Evolutionary conservation across 2,329 filamentous ascomycete species (phyloP).

Genomic region (Parastagonospora avenae): DNA sequence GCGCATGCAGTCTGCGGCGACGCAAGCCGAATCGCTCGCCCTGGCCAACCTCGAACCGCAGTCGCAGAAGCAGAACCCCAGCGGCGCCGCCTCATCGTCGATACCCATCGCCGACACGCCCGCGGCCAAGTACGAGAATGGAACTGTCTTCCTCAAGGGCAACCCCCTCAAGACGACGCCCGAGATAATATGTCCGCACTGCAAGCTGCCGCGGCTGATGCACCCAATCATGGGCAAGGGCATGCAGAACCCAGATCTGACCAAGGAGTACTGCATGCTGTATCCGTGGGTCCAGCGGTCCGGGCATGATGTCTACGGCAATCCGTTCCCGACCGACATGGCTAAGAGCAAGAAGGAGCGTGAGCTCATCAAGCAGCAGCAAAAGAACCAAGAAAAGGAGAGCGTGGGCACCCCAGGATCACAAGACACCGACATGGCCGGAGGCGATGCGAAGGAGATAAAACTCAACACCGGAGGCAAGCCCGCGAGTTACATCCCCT

Average conservation of each 20-base stretch:
- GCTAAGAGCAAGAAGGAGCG: slow-evolving; percentile 78
- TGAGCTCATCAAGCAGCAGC: slow-evolving; percentile 55
- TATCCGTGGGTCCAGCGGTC: slow-evolving; percentile 77
- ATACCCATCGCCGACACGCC: slow-evolving; percentile 63
- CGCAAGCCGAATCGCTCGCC: slow-evolving; percentile 47
- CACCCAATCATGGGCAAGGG: slow-evolving; percentile 74
- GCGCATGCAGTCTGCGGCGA: slow-evolving; percentile 66
- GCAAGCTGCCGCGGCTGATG: slow-evolving; percentile 74
- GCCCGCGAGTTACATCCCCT: slow-evolving; percentile 54
- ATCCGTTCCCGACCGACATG: slow-evolving; percentile 76
- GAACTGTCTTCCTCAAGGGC: slow-evolving; percentile 69
- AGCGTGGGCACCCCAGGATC: slow-evolving; percentile 52
- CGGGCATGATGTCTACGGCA: slow-evolving; percentile 81
- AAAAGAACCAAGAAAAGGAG: slow-evolving; percentile 50
- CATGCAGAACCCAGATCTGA: slow-evolving; percentile 65
- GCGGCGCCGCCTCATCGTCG: slow-evolving; percentile 51
- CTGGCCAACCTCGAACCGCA: slow-evolving; percentile 43
- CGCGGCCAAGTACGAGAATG: slow-evolving; percentile 73
- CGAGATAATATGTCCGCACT: slow-evolving; percentile 75
- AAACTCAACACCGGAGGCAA: slow-evolving; percentile 57
- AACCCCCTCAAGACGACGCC: slow-evolving; percentile 73
- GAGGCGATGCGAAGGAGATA: slow-evolving; percentile 47
- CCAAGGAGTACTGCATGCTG: slow-evolving; percentile 74
- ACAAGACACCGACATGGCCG: slow-evolving; percentile 49
- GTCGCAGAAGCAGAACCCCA: slow-evolving; percentile 35